Base-by-base conservation (phyloP, 306 rosid genomes). In the Crotalaria pallida region DNA sequence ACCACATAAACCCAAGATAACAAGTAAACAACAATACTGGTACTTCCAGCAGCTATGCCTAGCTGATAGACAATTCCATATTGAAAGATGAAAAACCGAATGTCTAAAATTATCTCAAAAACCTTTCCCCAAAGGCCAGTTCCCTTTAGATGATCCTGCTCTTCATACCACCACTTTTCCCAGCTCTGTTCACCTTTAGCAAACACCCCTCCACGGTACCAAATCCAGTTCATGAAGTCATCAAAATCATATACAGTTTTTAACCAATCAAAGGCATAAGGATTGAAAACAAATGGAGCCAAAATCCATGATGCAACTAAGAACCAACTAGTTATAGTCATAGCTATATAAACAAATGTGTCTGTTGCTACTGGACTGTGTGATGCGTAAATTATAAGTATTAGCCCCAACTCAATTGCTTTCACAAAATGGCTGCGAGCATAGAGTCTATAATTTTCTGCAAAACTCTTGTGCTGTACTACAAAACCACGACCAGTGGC, bases 81-180 rank as follows among this genome's bases (percentile, higher is more conserved):
- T 55, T 92, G 98, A 78, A 92, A 92, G 57, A 86, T 23, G 81
- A 92, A 92, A 82, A 92, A 92, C 18, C 98, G 86, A 9, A 92
- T 86, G 78, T 89, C 96, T 67, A 92, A 65, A 73, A 92, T 44
- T 43, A 90, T 74, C 84, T 92, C 96, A 67, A 81, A n/a, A 64
- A 92, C 11, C 85, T 87, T 87, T 48, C 95, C 98, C 96, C 90
- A 82, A 13, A 80, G 7, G 16, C 98, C 98, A 24, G 95, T 92
- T 22, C 72, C 59, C 81, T 65, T 86, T 23, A 92, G 77, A 79
- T 92, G 98, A 76, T 88, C 96, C 75, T 89, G 96, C 74, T 89
- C 96, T 74, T 92, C 98, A 13, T 87, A 86, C 96, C 98, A 92
- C 98, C 98, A 92, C 72, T 84, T 87, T 79, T 89, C 96, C 98